Percentiles rank a stretch among this genome's conserved stretches.
These are phyloP conservation scores for Boletus eberwhitei DNA, from an alignment of 768 basidiomycete genomes.

Conservation along the genomic window DNA sequence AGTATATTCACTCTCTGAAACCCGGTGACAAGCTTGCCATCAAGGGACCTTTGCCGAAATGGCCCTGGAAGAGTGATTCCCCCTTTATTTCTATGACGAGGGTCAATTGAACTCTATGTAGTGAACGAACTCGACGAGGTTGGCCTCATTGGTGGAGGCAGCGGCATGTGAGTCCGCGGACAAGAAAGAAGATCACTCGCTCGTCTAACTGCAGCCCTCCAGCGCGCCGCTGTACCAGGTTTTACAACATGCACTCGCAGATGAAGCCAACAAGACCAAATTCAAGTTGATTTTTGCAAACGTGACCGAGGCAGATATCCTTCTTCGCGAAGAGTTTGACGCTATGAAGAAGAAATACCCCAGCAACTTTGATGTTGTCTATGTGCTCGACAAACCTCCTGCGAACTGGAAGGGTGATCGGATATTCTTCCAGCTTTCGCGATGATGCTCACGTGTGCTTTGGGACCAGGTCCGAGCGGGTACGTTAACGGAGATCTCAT, in stretches of 20 bases:
- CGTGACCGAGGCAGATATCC: constrained; percentile 85
- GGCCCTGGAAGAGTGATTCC: constrained; percentile 71
- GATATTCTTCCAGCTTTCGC: not conserved
- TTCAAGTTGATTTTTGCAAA: constrained; percentile 93
- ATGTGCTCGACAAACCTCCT: constrained; percentile 77
- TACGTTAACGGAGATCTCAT: constrained; percentile 73
- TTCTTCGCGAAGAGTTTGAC: constrained; percentile 78
- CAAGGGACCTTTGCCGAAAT: constrained; percentile 91
- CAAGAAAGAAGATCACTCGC: not conserved
- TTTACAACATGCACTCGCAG: constrained; percentile 66
- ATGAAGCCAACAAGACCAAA: constrained; percentile 84
- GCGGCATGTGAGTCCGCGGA: constrained; percentile 67
- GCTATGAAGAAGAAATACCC: constrained; percentile 65
- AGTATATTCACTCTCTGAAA: constrained; percentile 77
- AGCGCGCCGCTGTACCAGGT: constrained; percentile 87
- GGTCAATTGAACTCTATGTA: constrained; percentile 28
- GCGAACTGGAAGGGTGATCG: constrained; percentile 55
- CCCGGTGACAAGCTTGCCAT: constrained; percentile 79
- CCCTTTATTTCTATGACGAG: not conserved
- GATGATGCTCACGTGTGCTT: constrained; percentile 5
- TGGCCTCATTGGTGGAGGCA: constrained; percentile 89
- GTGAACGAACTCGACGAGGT: constrained; percentile 84
- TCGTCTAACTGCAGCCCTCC: constrained; percentile 4
- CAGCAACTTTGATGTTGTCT: constrained; percentile 74
- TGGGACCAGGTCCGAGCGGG: constrained; percentile 56